These are phyloP conservation scores for Ascocoryne sarcoides DNA, from an alignment of 2,329 filamentous ascomycete species.

Conservation along the genomic window DNA sequence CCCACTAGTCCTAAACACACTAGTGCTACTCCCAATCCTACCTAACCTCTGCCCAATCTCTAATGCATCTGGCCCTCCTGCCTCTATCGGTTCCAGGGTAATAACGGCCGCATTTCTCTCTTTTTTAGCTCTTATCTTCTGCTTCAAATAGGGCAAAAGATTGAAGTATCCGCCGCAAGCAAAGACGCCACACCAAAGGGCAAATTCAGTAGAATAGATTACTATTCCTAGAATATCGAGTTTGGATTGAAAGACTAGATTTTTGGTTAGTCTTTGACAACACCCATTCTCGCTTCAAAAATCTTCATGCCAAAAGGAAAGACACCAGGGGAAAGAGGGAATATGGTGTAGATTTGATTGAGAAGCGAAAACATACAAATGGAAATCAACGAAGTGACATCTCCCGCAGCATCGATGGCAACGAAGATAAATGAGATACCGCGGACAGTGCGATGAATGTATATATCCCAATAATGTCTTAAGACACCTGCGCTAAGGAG, in stretches of 20 bases:
- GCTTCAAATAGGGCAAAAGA: slow-evolving; percentile 46
- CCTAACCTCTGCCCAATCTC: slow-evolving; percentile 1
- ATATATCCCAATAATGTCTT: slow-evolving; percentile 63
- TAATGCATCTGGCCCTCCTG: background rate
- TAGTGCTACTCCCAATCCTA: background rate
- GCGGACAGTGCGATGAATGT: slow-evolving; percentile 53
- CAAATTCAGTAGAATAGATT: slow-evolving; percentile 58
- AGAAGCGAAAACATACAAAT: slow-evolving; percentile 32
- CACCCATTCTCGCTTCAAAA: too few species aligned
- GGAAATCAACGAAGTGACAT: slow-evolving; percentile 57
- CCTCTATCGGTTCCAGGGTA: background rate
- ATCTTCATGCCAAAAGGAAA: too few species aligned
- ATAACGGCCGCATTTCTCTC: background rate
- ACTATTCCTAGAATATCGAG: slow-evolving; percentile 54
- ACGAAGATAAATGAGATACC: slow-evolving; percentile 68
- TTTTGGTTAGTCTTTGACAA: background rate
- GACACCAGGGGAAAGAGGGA: too few species aligned
- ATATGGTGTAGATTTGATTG: too few species aligned
- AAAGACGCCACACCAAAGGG: slow-evolving; percentile 60
- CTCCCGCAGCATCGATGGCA: slow-evolving; percentile 58
- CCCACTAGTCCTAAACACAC: background rate
- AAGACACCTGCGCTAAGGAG: slow-evolving; percentile 58
- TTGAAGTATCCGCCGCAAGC: slow-evolving; percentile 58
- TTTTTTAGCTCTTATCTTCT: slow-evolving; percentile 25
- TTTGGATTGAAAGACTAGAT: slow-evolving; percentile 43